Conservation (phyloP, 306 rosid species). For the Pueraria montana region DNA sequence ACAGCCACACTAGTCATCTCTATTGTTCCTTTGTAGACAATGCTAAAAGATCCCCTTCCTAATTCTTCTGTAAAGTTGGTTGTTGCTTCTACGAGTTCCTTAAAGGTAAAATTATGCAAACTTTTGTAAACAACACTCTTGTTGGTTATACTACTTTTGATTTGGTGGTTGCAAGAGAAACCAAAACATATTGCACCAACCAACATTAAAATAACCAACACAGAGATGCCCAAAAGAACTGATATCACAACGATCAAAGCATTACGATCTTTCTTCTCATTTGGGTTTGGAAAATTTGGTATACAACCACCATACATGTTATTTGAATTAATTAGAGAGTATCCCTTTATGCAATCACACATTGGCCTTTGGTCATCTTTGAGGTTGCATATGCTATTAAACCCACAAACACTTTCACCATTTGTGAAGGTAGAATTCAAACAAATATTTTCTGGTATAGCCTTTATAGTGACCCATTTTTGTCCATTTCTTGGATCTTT, state of each 20-base stretch:
- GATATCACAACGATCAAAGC: constrained; percentile 40
- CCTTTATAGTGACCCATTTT: constrained; percentile 37
- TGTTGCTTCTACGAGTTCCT: constrained; percentile 50
- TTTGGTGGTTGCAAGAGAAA: neutral
- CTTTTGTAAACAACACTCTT: neutral
- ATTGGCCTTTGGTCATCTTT: constrained; percentile 42
- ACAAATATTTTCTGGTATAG: constrained; percentile 52
- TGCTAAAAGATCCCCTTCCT: constrained; percentile 48
- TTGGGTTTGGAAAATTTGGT: constrained; percentile 25
- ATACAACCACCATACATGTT: constrained; percentile 34
- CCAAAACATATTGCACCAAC: constrained; percentile 33
- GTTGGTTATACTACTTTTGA: neutral
- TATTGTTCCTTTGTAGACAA: constrained; percentile 51
- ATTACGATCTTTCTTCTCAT: constrained; percentile 6
- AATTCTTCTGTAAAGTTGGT: constrained; percentile 45
- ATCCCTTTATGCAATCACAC: constrained; percentile 36
- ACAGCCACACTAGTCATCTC: constrained; percentile 43
- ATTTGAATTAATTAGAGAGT: constrained; percentile 37
- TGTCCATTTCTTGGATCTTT: constrained; percentile 32
- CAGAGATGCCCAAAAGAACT: constrained; percentile 47
- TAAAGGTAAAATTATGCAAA: constrained; percentile 39
- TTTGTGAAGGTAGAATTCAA: fast-evolving
- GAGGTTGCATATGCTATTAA: constrained; percentile 58
- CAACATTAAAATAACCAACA: constrained; percentile 31
- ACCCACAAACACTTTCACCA: constrained; percentile 63